Base-by-base conservation (phyloP, 2,329 filamentous ascomycete genomes). In the Raffaelea albimanens region DNA sequence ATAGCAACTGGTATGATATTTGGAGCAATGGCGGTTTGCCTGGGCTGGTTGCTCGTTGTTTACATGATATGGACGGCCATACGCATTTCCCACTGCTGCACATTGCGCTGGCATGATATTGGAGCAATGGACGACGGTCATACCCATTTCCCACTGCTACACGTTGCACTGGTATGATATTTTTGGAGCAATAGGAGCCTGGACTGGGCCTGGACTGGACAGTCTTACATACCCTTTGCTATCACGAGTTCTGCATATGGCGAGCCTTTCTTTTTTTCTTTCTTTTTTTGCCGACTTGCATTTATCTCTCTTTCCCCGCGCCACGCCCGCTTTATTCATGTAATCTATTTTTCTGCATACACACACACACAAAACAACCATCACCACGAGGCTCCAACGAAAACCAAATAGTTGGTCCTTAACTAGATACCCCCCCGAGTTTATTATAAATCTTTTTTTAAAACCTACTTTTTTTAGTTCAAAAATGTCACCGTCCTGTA, bases 261-360 rank as follows among this genome's bases (percentile, higher is more conserved):
- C 23, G 21, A 33, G 47, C 39, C 42, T 41, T n/a, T 49, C 38
- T 45, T 52, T 20, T 43, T 25, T 46, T 47, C 19, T 50, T 16
- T 42, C 34, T 20, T 42, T 52, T 40, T 10, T 21, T 41, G 53
- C 23, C 46, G 19, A 10, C 36, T 39, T 39, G 36, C 36, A 39
- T 40, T 40, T 42, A 21, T 42, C 9, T 29, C 23, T 33, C 19
- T n/a, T n/a, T n/a, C n/a, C n/a, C n/a, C n/a, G n/a, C n/a, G n/a
- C n/a, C n/a, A n/a, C n/a, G n/a, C n/a, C n/a, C n/a, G n/a, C 18
- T 16, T 52, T 52, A 19, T 49, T 46, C 43, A 46, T 50, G 38
- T 56, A 16, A 38, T 38, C 34, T 38, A 38, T 19, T 34, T 9
- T 34, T n/a, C 25, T 13, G 25, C 25, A 29, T 38, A 38, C 34